Percentiles rank a stretch among this genome's conserved stretches.
phyloP scores from a whole-genome alignment of 148 eudicot genomes.

The Rhododendron griersonianum region DNA sequence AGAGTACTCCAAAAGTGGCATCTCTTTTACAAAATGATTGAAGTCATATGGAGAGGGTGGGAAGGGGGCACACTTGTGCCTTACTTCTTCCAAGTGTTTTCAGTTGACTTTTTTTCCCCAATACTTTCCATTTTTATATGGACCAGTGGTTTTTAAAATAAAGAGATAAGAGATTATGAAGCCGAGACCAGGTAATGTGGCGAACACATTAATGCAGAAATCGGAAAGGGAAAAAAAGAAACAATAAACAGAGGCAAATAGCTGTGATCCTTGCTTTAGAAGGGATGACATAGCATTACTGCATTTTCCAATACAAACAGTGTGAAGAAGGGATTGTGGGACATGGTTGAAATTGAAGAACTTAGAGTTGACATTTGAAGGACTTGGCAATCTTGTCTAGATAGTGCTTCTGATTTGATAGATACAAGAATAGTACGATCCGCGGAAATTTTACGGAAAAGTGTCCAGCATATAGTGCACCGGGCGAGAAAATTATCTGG shows the following conservation, averaged over 20 bases:
- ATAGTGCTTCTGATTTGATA: slow-evolving; percentile 15
- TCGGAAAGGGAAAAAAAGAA: slow-evolving; percentile 10
- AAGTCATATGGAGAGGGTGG: slow-evolving; percentile 16
- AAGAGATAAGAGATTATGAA: background rate
- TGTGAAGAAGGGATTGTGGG: slow-evolving; percentile 13
- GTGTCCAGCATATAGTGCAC: background rate
- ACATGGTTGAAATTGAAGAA: slow-evolving; percentile 6
- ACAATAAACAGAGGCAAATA: slow-evolving; percentile 9
- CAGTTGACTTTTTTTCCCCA: background rate
- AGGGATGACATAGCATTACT: slow-evolving; percentile 1
- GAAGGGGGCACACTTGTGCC: background rate
- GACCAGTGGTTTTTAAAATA: background rate
- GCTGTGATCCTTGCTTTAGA: slow-evolving; percentile 9
- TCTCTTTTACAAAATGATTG: slow-evolving; percentile 12
- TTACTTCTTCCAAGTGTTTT: slow-evolving; percentile 6
- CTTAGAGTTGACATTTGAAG: background rate
- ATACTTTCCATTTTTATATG: slow-evolving; percentile 11
- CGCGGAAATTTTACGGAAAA: background rate
- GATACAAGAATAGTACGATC: background rate
- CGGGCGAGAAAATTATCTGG: background rate
- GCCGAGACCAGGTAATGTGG: slow-evolving; percentile 35
- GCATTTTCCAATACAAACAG: slow-evolving; percentile 19
- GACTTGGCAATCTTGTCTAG: slow-evolving; percentile 18
- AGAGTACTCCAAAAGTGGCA: background rate
- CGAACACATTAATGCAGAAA: slow-evolving; percentile 41